Conservation (phyloP, 2,329 filamentous ascomycete species). For the Hysterium pulicare region DNA sequence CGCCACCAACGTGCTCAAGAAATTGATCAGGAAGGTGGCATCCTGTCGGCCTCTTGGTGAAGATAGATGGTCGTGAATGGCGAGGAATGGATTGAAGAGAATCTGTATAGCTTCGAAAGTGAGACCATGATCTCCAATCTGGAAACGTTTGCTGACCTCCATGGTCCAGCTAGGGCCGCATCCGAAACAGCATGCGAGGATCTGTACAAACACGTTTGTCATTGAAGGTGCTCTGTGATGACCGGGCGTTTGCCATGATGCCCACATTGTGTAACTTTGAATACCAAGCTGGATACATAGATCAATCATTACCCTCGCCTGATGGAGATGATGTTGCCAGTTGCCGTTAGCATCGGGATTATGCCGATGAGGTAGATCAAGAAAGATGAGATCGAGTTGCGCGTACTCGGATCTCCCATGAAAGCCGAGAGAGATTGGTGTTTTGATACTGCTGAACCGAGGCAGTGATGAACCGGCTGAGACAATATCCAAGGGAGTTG, state of each 20-base stretch:
- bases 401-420: constrained; percentile 38
- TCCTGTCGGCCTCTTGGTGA: constrained; percentile 17
- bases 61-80: constrained; percentile 36
- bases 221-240: constrained; percentile 37
- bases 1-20: constrained; percentile 21
- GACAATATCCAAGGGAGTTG: constrained; percentile 22
- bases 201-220: constrained; percentile 42
- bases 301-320: constrained; percentile 34
- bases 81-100: constrained; percentile 30
- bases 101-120: constrained; percentile 19
- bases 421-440: constrained; percentile 23
- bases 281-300: constrained; percentile 29
- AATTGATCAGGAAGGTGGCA: constrained; percentile 17
- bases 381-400: constrained; percentile 40
- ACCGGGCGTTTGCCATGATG: constrained; percentile 19
- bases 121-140: constrained; percentile 18
- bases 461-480: constrained; percentile 8
- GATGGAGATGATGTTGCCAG: constrained; percentile 17
- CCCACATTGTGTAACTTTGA: constrained; percentile 22
- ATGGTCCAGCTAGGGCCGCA: constrained; percentile 40
- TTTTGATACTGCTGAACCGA: constrained; percentile 13
- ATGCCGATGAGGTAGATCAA: constrained; percentile 29
- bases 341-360: constrained; percentile 26
- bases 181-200: constrained; percentile 39
- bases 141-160: constrained; percentile 30